Conservation (phyloP, 73 alveolate species). For the Tetrahymena malaccensis region DNA sequence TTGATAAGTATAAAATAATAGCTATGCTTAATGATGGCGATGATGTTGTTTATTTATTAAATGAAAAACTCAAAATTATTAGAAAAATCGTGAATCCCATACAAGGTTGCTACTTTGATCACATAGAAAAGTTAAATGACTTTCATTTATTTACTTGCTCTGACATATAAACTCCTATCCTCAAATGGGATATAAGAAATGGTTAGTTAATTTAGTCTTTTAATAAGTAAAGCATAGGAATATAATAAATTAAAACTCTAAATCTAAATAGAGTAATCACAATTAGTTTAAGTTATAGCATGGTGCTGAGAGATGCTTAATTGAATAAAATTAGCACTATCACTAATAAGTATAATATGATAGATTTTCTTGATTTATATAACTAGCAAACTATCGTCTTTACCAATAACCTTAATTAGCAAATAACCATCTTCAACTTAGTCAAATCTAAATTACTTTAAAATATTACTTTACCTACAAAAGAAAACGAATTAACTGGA, state of each 20-base stretch:
- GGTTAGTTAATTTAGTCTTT: not conserved
- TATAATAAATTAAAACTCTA: not conserved
- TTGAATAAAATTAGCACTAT: not conserved
- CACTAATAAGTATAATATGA: not conserved
- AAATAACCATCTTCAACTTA: not conserved
- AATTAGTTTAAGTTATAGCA: not conserved
- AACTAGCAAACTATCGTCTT: not conserved
- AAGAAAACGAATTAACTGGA: not conserved
- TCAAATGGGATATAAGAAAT: not conserved
- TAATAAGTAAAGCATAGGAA: not conserved
- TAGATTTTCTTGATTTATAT: not conserved
- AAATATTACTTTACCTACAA: not conserved
- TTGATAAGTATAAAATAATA: not conserved
- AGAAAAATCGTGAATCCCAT: not conserved
- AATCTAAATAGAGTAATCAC: not conserved
- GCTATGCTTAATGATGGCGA: not conserved
- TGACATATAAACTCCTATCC: not conserved
- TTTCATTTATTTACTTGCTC: not conserved
- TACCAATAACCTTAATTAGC: not conserved
- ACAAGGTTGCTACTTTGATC: not conserved
- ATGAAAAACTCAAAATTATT: not conserved
- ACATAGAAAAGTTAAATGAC: not conserved
- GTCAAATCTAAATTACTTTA: not conserved
- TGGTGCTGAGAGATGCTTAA: not conserved
- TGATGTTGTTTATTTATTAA: not conserved